phyloP scores from a whole-genome alignment of 2,329 filamentous ascomycete species.

The Mycosphaerella sp. region DNA sequence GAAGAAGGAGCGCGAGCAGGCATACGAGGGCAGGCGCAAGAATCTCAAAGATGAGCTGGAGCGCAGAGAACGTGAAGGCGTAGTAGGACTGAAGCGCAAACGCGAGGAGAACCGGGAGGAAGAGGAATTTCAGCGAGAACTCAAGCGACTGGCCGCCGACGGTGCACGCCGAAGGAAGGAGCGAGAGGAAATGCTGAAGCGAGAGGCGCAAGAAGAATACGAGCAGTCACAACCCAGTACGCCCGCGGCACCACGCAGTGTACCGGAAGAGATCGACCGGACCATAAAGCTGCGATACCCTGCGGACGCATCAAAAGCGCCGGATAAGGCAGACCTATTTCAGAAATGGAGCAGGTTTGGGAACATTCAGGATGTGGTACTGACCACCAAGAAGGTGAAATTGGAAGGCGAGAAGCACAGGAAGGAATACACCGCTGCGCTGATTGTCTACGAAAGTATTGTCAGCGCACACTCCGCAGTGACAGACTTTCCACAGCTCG shows the following conservation, averaged over 20 bases:
- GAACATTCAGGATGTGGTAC: slow-evolving; percentile 50
- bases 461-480: slow-evolving; percentile 54
- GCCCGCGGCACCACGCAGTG: not conserved
- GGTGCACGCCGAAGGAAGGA: slow-evolving; percentile 51
- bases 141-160: slow-evolving; percentile 42
- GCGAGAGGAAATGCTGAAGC: slow-evolving; percentile 47
- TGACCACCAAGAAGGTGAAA: slow-evolving; percentile 50
- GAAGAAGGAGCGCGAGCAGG: slow-evolving; percentile 63
- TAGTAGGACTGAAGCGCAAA: slow-evolving; percentile 38
- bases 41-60: slow-evolving; percentile 84
- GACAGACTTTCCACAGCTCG: slow-evolving; percentile 37
- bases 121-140: slow-evolving; percentile 53
- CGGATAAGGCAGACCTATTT: slow-evolving; percentile 45
- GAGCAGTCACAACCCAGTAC: slow-evolving; percentile 26
- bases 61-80: slow-evolving; percentile 55
- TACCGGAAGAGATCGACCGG: slow-evolving; percentile 50
- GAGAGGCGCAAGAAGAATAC: slow-evolving; percentile 47
- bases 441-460: slow-evolving; percentile 53
- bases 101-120: slow-evolving; percentile 45
- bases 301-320: slow-evolving; percentile 13
- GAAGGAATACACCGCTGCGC: slow-evolving; percentile 41
- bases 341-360: slow-evolving; percentile 50
- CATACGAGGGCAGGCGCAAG: slow-evolving; percentile 66
- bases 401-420: slow-evolving; percentile 29
- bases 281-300: slow-evolving; percentile 51